phyloP scores from a whole-genome alignment of 2,329 filamentous ascomycete genomes.

The Xylaria sp. region DNA sequence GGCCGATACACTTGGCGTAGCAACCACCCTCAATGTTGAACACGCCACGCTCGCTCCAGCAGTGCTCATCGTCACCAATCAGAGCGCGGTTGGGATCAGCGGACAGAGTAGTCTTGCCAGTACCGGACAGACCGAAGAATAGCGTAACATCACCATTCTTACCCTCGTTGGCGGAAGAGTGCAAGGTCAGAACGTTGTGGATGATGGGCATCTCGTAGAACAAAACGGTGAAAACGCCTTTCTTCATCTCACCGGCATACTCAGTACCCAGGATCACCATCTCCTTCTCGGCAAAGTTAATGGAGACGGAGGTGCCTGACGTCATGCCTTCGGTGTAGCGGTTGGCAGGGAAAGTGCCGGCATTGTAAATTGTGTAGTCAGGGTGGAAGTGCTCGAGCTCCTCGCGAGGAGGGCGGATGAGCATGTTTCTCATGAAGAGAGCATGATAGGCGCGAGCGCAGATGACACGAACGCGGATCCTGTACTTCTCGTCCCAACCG shows the following conservation, averaged over 20 bases:
- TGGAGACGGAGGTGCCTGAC: constrained; percentile 93
- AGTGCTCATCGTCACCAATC: constrained; percentile 99
- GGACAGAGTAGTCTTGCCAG: constrained; percentile 97
- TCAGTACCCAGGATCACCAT: constrained; percentile 99
- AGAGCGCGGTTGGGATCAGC: constrained; percentile 95
- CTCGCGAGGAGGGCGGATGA: constrained; percentile 88
- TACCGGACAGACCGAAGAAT: constrained; percentile 98
- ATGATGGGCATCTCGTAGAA: constrained; percentile 99
- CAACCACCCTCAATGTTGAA: constrained; percentile 99
- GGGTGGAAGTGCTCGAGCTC: constrained; percentile 98
- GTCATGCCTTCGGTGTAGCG: constrained; percentile 98
- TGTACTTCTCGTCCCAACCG: constrained; percentile 98
- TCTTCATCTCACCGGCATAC: constrained; percentile 97
- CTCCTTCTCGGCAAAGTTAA: constrained; percentile 99
- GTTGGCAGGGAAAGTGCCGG: constrained; percentile 97
- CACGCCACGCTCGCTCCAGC: constrained; percentile 94
- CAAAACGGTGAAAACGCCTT: constrained; percentile 97
- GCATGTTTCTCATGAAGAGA: constrained; percentile 99
- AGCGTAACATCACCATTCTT: constrained; percentile 93
- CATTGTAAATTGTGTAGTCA: constrained; percentile 99
- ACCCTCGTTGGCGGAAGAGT: constrained; percentile 98
- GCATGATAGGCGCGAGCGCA: constrained; percentile 99
- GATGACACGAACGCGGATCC: constrained; percentile 95
- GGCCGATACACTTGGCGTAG: constrained; percentile 98
- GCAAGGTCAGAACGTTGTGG: constrained; percentile 97